phyloP scores from a whole-genome alignment of 129 eudicot genomes.

The Smallanthus sonchifolius region DNA sequence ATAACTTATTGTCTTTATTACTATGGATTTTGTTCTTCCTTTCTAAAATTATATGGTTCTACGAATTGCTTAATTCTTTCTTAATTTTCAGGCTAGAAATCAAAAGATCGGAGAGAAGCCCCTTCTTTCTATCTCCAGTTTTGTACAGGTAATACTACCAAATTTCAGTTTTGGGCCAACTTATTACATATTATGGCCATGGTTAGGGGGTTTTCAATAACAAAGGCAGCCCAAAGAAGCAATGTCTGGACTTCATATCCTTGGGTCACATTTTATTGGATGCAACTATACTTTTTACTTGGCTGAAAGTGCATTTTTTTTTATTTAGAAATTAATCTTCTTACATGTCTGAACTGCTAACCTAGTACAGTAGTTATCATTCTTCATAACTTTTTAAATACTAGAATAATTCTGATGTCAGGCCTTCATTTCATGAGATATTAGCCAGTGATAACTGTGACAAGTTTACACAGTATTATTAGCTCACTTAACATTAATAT shows the following conservation, averaged over 20 bases:
- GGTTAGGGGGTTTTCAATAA: slow-evolving; percentile 1
- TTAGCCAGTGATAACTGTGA: neutral
- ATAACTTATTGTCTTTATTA: slow-evolving; percentile 5
- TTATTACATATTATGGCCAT: slow-evolving; percentile 19
- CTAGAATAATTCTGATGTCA: neutral
- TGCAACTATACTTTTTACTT: slow-evolving; percentile 1
- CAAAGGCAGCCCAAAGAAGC: neutral
- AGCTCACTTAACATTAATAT: neutral
- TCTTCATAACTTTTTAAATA: neutral
- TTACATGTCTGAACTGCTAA: slow-evolving; percentile 6
- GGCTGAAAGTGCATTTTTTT: neutral
- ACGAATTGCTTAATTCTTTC: neutral
- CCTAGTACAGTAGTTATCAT: neutral
- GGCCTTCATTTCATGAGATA: neutral
- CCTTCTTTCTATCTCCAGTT: slow-evolving; percentile 74
- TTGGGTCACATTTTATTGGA: slow-evolving; percentile 7
- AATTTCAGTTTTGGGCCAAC: slow-evolving; percentile 8
- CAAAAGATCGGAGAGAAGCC: slow-evolving; percentile 96
- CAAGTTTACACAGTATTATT: neutral
- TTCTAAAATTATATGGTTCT: neutral
- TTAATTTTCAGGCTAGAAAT: slow-evolving; percentile 69
- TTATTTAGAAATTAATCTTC: neutral
- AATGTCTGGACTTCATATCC: slow-evolving; percentile 14
- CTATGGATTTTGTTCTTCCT: neutral
- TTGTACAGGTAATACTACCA: slow-evolving; percentile 63